A percentile compares a stretch with the other conserved stretches of the same genome.
Conservation (phyloP, 2,329 filamentous ascomycete species). For the Venturia asperata region DNA sequence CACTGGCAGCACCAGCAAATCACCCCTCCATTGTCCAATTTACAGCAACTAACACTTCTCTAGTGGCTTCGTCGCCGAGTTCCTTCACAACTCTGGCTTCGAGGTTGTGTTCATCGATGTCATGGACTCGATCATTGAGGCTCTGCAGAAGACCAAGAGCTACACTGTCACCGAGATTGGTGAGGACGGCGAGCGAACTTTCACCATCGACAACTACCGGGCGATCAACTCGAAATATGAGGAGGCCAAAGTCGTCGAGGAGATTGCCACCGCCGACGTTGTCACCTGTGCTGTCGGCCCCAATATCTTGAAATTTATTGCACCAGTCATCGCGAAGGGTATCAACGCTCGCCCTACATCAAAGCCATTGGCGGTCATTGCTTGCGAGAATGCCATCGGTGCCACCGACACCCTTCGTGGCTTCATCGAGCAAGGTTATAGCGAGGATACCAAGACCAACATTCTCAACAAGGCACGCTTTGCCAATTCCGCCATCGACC, state of each 20-base stretch:
- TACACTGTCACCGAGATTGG: slow-evolving; percentile 95
- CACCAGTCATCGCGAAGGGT: slow-evolving; percentile 89
- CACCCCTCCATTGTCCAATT: background rate
- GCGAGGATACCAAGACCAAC: slow-evolving; percentile 56
- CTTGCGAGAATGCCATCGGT: slow-evolving; percentile 95
- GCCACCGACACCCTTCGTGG: slow-evolving; percentile 82
- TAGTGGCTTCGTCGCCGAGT: slow-evolving; percentile 53
- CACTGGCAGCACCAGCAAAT: background rate
- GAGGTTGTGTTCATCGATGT: slow-evolving; percentile 97
- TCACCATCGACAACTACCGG: slow-evolving; percentile 88
- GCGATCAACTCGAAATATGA: slow-evolving; percentile 92
- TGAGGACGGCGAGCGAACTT: slow-evolving; percentile 69
- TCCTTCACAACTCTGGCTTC: slow-evolving; percentile 90
- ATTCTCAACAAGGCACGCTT: slow-evolving; percentile 74
- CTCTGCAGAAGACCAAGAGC: slow-evolving; percentile 64
- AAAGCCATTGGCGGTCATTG: slow-evolving; percentile 80
- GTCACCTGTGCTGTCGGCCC: slow-evolving; percentile 97
- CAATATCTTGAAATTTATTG: slow-evolving; percentile 93
- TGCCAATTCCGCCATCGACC: slow-evolving; percentile 97
- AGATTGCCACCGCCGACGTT: slow-evolving; percentile 79
- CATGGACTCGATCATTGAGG: slow-evolving; percentile 71
- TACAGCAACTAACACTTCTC: slow-evolving; percentile 26
- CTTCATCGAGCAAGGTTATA: slow-evolving; percentile 57
- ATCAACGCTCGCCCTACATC: slow-evolving; percentile 64
- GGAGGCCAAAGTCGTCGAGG: slow-evolving; percentile 71